These are phyloP conservation scores for Testicularia cyperi DNA, from an alignment of 1,284 basidiomycete genomes.

Conservation along the genomic window DNA sequence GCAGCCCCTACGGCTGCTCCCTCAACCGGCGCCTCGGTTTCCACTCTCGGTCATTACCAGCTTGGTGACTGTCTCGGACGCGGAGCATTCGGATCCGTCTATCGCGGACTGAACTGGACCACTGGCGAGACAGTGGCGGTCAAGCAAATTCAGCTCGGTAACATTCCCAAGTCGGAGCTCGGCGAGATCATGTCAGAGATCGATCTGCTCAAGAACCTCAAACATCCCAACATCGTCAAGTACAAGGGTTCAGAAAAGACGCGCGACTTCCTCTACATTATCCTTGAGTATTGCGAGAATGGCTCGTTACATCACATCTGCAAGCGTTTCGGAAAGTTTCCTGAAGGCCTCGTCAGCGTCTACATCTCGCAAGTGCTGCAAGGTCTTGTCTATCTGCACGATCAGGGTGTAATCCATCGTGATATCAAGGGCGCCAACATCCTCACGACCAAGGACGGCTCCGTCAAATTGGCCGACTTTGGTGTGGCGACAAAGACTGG, in stretches of 20 bases:
- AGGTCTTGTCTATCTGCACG: constrained; percentile 52
- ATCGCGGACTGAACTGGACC: constrained; percentile 88
- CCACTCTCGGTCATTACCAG: constrained; percentile 28
- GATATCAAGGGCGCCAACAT: constrained; percentile 64
- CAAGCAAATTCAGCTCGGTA: constrained; percentile 69
- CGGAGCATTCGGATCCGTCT: constrained; percentile 91
- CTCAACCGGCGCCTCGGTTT: not conserved
- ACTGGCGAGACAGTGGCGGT: constrained; percentile 68
- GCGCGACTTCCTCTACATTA: constrained; percentile 89
- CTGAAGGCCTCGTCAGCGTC: constrained; percentile 90
- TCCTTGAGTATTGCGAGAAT: constrained; percentile 98
- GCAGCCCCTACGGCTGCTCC: not conserved
- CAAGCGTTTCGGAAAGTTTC: constrained; percentile 97
- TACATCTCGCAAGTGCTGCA: constrained; percentile 82
- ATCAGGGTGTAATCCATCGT: constrained; percentile 55
- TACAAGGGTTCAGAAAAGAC: constrained; percentile 98
- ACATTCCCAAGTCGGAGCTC: constrained; percentile 87
- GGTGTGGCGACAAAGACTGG: constrained; percentile 41
- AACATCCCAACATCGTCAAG: constrained; percentile 91
- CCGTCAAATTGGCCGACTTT: constrained; percentile 37
- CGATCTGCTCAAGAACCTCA: constrained; percentile 92
- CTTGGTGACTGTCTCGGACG: constrained; percentile 90
- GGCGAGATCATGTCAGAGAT: constrained; percentile 99
- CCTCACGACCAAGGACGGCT: constrained; percentile 68
- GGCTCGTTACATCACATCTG: constrained; percentile 91